A percentile compares a stretch with the other conserved stretches of the same genome.
Evolutionary conservation across 768 basidiomycete species (phyloP).

Genomic region (Kwoniella pini): DNA sequence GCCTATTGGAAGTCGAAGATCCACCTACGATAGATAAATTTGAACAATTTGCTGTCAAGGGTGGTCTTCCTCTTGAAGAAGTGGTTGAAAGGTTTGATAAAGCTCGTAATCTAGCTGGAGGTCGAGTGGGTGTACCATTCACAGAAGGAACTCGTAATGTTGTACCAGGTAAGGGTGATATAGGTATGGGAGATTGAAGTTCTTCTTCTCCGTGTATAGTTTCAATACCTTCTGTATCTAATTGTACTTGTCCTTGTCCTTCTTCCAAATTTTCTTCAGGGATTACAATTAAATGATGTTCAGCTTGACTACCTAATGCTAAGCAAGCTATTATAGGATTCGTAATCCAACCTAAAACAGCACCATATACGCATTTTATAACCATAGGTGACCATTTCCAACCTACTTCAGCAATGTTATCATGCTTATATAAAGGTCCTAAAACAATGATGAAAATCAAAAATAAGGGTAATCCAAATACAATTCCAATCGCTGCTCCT

Average conservation of each 20-base stretch:
- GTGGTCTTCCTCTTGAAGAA: slow-evolving; percentile 5
- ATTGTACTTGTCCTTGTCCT: slow-evolving; percentile 3
- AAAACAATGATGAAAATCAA: slow-evolving; percentile 51
- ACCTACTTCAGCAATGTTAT: slow-evolving; percentile 33
- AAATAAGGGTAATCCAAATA: slow-evolving; percentile 54
- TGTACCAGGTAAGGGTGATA: background rate
- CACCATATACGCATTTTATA: slow-evolving; percentile 52
- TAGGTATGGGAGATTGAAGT: background rate
- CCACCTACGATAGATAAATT: slow-evolving; percentile 1
- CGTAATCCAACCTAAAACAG: slow-evolving; percentile 51
- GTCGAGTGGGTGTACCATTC: background rate
- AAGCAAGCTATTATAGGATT: slow-evolving; percentile 53
- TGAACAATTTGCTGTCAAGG: slow-evolving; percentile 14
- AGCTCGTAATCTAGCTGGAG: slow-evolving; percentile 23
- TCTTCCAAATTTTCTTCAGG: slow-evolving; percentile 1
- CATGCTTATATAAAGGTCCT: slow-evolving; percentile 50
- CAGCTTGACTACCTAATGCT: slow-evolving; percentile 53
- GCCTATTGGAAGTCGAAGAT: background rate
- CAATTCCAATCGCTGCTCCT: slow-evolving; percentile 46
- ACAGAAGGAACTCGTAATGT: background rate
- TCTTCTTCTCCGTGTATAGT: slow-evolving; percentile 29
- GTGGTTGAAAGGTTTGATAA: slow-evolving; percentile 12
- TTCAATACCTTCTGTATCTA: slow-evolving; percentile 3
- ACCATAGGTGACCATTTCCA: slow-evolving; percentile 51
- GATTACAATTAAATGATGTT: slow-evolving; percentile 50